Evolutionary conservation across 1,284 basidiomycete genomes (phyloP).

Genomic region (Ceratobasidium sp.): DNA sequence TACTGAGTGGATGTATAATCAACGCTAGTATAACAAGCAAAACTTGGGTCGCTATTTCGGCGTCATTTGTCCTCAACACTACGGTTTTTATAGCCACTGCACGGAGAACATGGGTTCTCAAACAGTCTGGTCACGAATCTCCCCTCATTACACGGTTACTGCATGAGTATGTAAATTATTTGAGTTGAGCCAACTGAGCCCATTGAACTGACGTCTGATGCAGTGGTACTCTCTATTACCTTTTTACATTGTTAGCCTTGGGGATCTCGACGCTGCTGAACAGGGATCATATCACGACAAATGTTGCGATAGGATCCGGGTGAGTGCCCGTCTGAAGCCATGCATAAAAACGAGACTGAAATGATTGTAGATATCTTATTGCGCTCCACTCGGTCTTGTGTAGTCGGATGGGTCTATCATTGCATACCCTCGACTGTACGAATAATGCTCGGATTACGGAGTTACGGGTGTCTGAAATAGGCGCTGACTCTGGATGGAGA

Average conservation of each 20-base stretch:
- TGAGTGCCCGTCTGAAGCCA: not conserved
- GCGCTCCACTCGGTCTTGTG: not conserved
- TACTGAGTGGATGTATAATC: conserved; percentile 16
- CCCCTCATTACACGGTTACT: conserved; percentile 10
- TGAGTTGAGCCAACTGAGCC: too few species aligned
- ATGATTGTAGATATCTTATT: not conserved
- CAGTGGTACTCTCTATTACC: conserved; percentile 11
- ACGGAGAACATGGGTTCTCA: not conserved
- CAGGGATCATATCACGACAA: not conserved
- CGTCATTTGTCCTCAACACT: not conserved
- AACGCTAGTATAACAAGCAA: not conserved
- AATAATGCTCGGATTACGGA: too few species aligned
- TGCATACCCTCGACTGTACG: not conserved
- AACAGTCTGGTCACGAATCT: not conserved
- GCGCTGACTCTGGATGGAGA: too few species aligned
- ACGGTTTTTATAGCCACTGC: not conserved
- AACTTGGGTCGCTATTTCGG: not conserved
- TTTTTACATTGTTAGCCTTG: conserved; percentile 4
- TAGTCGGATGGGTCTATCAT: not conserved
- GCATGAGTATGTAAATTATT: conserved; percentile 12
- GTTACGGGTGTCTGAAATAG: too few species aligned
- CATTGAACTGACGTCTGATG: not conserved
- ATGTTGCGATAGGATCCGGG: too few species aligned
- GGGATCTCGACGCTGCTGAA: not conserved
- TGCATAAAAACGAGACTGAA: not conserved